Evolutionary conservation across 495 filamentous ascomycete genomes (phyloP).

Genomic region (Trichocladium antarcticum): DNA sequence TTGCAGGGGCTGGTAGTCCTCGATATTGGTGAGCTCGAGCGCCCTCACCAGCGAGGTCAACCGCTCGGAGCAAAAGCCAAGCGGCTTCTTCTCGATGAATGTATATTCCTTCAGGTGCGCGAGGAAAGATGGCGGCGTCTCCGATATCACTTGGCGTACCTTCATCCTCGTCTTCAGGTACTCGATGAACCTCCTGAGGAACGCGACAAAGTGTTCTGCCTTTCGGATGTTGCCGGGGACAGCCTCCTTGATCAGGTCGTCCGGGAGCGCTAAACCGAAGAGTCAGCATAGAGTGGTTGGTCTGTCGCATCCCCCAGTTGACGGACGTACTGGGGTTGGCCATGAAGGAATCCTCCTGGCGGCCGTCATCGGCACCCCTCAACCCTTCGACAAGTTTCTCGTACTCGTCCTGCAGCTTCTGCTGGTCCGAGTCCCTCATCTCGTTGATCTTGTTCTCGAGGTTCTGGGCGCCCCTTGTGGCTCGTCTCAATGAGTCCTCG

Average conservation of each 20-base stretch:
- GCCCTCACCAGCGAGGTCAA: slow-evolving; percentile 91
- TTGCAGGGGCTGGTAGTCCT: slow-evolving; percentile 93
- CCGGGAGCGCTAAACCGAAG: slow-evolving; percentile 48
- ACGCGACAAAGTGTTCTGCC: slow-evolving; percentile 92
- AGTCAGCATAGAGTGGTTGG: background rate
- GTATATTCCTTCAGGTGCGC: slow-evolving; percentile 89
- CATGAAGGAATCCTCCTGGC: slow-evolving; percentile 94
- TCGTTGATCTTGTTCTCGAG: slow-evolving; percentile 81
- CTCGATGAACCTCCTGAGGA: slow-evolving; percentile 92
- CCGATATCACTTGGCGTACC: slow-evolving; percentile 90
- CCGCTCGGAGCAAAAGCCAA: slow-evolving; percentile 91
- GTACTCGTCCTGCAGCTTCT: slow-evolving; percentile 92
- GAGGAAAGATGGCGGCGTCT: slow-evolving; percentile 90
- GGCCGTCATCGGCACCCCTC: slow-evolving; percentile 71
- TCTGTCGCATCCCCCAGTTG: background rate
- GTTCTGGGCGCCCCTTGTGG: slow-evolving; percentile 78
- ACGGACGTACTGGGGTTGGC: slow-evolving; percentile 60
- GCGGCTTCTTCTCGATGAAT: slow-evolving; percentile 92
- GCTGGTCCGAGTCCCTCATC: slow-evolving; percentile 83
- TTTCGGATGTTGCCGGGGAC: slow-evolving; percentile 93
- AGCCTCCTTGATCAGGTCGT: slow-evolving; percentile 80
- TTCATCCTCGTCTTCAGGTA: slow-evolving; percentile 99
- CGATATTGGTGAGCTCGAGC: slow-evolving; percentile 91
- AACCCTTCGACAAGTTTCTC: slow-evolving; percentile 90
- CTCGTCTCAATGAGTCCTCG: slow-evolving; percentile 82